phyloP scores from a whole-genome alignment of 371 early-diverging fungal species.

The Mortierella sp. region DNA sequence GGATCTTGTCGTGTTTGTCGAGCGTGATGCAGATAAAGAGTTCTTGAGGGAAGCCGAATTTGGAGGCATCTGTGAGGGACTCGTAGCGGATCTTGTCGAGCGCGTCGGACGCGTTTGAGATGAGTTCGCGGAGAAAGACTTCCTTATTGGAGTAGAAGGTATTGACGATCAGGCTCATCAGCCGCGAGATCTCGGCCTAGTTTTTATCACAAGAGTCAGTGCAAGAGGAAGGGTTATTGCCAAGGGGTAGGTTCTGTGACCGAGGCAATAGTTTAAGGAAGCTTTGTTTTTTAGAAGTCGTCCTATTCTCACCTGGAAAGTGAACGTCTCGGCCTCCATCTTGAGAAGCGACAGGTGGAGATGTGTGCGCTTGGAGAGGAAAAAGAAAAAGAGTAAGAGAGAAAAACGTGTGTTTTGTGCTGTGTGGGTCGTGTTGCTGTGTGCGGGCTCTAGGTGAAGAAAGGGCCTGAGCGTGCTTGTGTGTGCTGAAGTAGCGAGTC shows the following conservation, averaged over 20 bases:
- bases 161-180: slow-evolving; percentile 95
- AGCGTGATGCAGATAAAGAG: slow-evolving; percentile 90
- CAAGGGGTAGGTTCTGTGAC: too few relatives aligned
- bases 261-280: too few relatives aligned
- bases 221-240: background rate
- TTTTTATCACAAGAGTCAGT: slow-evolving; percentile 24
- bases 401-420: background rate
- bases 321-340: slow-evolving; percentile 41
- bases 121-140: slow-evolving; percentile 94
- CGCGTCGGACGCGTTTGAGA: slow-evolving; percentile 96
- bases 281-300: background rate
- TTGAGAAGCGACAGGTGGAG: background rate
- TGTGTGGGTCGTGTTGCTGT: too few relatives aligned
- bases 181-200: slow-evolving; percentile 95
- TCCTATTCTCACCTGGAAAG: slow-evolving; percentile 25
- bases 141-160: slow-evolving; percentile 94
- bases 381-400: background rate
- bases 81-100: slow-evolving; percentile 94
- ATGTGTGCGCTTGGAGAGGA: background rate
- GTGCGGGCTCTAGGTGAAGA: background rate
- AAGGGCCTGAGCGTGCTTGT: background rate
- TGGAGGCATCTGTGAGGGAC: slow-evolving; percentile 84
- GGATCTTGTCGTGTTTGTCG: slow-evolving; percentile 80
- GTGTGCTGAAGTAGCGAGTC: too few relatives aligned
- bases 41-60: slow-evolving; percentile 82